Evolutionary conservation across 208 protist species (phyloP).

Genomic region (Wallacemonas sp.): DNA sequence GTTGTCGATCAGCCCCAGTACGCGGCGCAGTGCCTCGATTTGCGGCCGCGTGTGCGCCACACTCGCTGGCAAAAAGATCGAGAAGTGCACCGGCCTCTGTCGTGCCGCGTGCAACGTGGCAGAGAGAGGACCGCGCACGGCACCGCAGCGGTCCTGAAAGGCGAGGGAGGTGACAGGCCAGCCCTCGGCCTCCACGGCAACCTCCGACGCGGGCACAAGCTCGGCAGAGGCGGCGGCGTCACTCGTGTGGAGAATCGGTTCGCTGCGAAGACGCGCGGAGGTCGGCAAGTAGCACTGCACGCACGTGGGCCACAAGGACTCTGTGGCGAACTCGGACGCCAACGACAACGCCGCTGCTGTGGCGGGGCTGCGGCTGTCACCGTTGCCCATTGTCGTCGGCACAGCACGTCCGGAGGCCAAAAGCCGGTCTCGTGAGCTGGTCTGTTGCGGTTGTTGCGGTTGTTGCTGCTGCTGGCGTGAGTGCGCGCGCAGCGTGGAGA

Average conservation of each 20-base stretch:
- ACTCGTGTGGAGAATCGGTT: no score
- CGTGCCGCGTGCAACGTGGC: constrained; percentile 17
- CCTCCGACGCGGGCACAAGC: background rate
- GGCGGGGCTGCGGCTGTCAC: no score
- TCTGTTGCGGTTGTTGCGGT: constrained; percentile 5
- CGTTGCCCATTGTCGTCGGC: no score
- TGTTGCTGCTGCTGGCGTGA: background rate
- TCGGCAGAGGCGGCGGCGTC: background rate
- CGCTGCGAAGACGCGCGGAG: background rate
- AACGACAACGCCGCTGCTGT: no score
- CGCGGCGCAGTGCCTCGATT: constrained; percentile 1
- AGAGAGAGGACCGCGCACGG: constrained; percentile 47
- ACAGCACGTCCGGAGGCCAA: no score
- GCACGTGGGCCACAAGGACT: constrained; percentile 20
- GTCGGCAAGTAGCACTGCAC: constrained; percentile 5
- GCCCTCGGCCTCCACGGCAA: constrained; percentile 10
- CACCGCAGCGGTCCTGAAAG: constrained; percentile 58
- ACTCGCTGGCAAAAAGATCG: constrained; percentile 31
- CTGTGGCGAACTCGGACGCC: no score
- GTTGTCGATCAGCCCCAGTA: background rate
- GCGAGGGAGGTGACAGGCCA: constrained; percentile 59
- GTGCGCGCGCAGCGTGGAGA: constrained; percentile 4
- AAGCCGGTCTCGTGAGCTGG: no score
- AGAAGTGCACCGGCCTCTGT: constrained; percentile 20
- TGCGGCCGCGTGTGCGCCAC: constrained; percentile 6